Conservation (phyloP, 108 stramenopile genomes). For the Fragilariopsis cylindrus region DNA sequence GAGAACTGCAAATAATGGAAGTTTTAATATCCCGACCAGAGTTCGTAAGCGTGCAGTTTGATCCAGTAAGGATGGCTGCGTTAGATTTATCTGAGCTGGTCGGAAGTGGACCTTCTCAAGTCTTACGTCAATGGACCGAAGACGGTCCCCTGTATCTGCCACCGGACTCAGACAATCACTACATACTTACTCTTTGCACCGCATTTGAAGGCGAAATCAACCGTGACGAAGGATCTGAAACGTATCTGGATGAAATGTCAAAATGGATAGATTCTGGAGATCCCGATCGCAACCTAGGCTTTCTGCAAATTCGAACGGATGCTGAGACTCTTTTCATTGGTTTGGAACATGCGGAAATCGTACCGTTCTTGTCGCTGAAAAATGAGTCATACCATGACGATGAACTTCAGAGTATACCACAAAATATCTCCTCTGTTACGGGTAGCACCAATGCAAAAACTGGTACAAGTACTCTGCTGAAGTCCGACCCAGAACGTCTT, state of each 20-base stretch:
- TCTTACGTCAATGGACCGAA: slow-evolving; percentile 37
- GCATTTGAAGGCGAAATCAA: slow-evolving; percentile 20
- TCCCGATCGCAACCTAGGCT: slow-evolving; percentile 45
- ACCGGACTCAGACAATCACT: slow-evolving; percentile 42
- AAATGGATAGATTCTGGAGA: slow-evolving; percentile 34
- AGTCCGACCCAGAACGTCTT: slow-evolving; percentile 31
- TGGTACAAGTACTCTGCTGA: slow-evolving; percentile 28
- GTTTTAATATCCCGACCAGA: slow-evolving; percentile 53
- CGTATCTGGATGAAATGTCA: slow-evolving; percentile 37
- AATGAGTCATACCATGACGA: background rate
- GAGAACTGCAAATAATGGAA: slow-evolving; percentile 48
- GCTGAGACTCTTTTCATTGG: slow-evolving; percentile 48
- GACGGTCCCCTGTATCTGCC: slow-evolving; percentile 34
- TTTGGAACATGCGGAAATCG: slow-evolving; percentile 28
- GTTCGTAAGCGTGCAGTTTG: slow-evolving; percentile 42
- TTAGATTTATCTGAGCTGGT: slow-evolving; percentile 20
- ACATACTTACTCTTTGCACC: slow-evolving; percentile 51
- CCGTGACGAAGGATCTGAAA: slow-evolving; percentile 9
- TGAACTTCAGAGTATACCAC: background rate
- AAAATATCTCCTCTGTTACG: background rate
- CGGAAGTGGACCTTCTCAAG: slow-evolving; percentile 29
- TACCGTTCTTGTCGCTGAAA: slow-evolving; percentile 9
- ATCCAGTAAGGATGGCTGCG: slow-evolving; percentile 18
- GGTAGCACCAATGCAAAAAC: background rate
- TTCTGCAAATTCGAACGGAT: slow-evolving; percentile 52